Evolutionary conservation across 1,284 basidiomycete genomes (phyloP), one percentile per base, ranked within the genome.

Genomic region (Schizophyllum commune): DNA sequence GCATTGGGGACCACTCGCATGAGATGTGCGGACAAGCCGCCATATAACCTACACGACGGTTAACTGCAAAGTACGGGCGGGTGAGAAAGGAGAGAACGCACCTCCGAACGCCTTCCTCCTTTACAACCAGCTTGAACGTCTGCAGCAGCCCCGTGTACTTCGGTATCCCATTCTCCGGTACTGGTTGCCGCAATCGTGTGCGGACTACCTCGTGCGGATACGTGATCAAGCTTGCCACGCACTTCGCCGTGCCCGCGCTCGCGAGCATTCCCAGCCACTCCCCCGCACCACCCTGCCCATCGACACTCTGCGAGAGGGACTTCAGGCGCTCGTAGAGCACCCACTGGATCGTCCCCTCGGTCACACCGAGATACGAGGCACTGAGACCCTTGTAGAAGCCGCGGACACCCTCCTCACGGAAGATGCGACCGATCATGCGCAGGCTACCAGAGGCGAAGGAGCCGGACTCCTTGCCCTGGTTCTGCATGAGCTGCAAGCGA

Each of bases 281-380:
- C 13, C 70, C 73, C 4, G 79, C 65, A 1, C 84, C 81, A 13
- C 86, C 83, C 62, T 77, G 76, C 0, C 82, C 81, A 63, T 88
- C 79, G 32, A 81, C 78, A 0, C 74, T 74, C 22, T 77, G 75
- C 8, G 83, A 82, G 15, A 91, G 68, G 66, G 75, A 80, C 73
- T 96, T 94, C 62, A 95, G 73, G 39, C 84, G 80, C 71, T 99
- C 97, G 73, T 99, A 99, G 11, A 99, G 77, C 20, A 92, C 91
- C 97, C 97, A 99, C 71, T 98, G 96, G 61, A 99, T 98, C 20
- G 96, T 96, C 4, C 91, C 91, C 74, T 99, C 97, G 17, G 94
- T 92, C 6, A 98, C 96, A 33, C 97, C 97, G 17, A 99, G 81
- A 73, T 98, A 96, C 67, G 91, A 94, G 57, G 97, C 97, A 65